Percentiles rank a stretch among this genome's conserved stretches.
Evolutionary conservation across 441 rosid genomes (phyloP).

Genomic region (Manihot esculenta): DNA sequence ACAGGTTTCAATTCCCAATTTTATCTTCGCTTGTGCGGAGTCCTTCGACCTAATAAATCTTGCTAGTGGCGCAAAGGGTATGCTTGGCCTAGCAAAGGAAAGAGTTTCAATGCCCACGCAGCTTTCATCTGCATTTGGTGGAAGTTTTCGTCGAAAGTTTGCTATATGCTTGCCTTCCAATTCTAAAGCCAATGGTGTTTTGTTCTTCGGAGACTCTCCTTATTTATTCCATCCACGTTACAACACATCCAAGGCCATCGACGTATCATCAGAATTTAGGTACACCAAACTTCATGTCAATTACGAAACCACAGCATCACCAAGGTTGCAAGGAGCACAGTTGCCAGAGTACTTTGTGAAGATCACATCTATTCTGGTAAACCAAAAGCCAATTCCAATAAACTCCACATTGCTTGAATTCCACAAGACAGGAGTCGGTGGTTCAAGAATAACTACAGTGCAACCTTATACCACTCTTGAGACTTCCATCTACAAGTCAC

Average conservation of each 20-base stretch:
- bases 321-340: constrained; percentile 33
- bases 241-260: constrained; percentile 6
- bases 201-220: constrained; percentile 20
- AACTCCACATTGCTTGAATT: constrained; percentile 23
- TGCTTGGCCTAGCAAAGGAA: constrained; percentile 19
- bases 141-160: constrained; percentile 27
- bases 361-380: constrained; percentile 21
- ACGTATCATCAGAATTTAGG: constrained; percentile 9
- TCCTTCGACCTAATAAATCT: constrained; percentile 15
- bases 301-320: constrained; percentile 47
- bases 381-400: constrained; percentile 9
- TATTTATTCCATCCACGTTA: constrained; percentile 8
- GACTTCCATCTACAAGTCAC: constrained; percentile 12
- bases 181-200: constrained; percentile 2
- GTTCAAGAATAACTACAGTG: constrained; percentile 16
- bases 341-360: constrained; percentile 58
- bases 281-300: constrained; percentile 43
- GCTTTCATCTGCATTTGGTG: constrained; percentile 24
- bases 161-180: constrained; percentile 23
- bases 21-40: constrained; percentile 29
- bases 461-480: constrained; percentile 23
- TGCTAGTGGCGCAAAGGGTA: constrained; percentile 35
- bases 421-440: constrained; percentile 14
- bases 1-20: constrained; percentile 21
- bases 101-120: constrained; percentile 13